phyloP scores from a whole-genome alignment of 1,284 basidiomycete species.

The Bondarzewia mesenterica region DNA sequence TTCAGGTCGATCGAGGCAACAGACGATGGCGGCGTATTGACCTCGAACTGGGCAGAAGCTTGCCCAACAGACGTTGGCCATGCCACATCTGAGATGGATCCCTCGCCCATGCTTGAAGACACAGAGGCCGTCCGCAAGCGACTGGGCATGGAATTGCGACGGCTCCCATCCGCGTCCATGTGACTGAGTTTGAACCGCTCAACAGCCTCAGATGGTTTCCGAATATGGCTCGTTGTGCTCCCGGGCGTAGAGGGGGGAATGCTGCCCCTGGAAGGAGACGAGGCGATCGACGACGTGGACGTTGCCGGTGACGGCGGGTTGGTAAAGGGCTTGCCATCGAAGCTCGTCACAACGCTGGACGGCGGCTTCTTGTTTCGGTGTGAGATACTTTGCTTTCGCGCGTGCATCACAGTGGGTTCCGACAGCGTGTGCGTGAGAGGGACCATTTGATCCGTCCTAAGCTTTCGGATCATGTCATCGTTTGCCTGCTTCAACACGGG shows the following conservation, averaged over 20 bases:
- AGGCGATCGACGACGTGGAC: constrained; percentile 88
- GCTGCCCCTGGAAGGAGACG: constrained; percentile 72
- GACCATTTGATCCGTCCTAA: constrained; percentile 76
- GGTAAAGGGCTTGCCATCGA: constrained; percentile 55
- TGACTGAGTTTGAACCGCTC: constrained; percentile 82
- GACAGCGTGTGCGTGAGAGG: constrained; percentile 67
- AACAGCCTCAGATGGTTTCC: constrained; percentile 82
- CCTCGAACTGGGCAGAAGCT: constrained; percentile 42
- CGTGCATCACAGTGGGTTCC: constrained; percentile 49
- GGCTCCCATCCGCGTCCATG: constrained; percentile 54
- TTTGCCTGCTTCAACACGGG: constrained; percentile 97
- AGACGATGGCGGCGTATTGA: constrained; percentile 63
- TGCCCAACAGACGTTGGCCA: constrained; percentile 58
- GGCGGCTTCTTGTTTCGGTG: constrained; percentile 77
- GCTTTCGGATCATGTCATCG: constrained; percentile 94
- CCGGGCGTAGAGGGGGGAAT: constrained; percentile 58
- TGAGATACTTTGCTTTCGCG: constrained; percentile 66
- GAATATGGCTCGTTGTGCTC: constrained; percentile 47
- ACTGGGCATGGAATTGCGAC: constrained; percentile 84
- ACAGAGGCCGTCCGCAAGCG: constrained; percentile 83
- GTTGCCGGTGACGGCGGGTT: constrained; percentile 86
- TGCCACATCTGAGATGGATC: constrained; percentile 67
- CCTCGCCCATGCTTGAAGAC: constrained; percentile 65
- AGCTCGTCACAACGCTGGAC: constrained; percentile 57
- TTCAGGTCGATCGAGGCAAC: constrained; percentile 71